Evolutionary conservation across 805 yeast genomes (phyloP), one percentile per base, ranked within the genome.

Genomic region (Nematodospora valgi): DNA sequence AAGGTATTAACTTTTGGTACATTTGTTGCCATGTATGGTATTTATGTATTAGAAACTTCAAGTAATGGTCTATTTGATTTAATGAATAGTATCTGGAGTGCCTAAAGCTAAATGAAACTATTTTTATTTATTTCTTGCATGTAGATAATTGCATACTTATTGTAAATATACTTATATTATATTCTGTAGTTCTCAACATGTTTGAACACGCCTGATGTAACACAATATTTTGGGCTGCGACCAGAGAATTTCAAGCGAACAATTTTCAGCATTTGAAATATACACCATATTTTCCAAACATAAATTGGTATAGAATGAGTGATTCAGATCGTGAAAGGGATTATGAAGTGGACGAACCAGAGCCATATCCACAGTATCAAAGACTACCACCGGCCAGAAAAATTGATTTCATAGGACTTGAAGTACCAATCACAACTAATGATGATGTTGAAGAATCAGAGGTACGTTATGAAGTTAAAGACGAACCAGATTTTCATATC

Each of bases 31-130:
- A 69, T 81, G 40, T 78, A 82, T 52, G 98, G 98, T 41, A 67
- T 91, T 36, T 93, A 88, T 60, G 69, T 81, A 43, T 68, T 88
- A 52, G 91, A 84, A 55, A 82, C 95, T 9, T 78, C 82, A 41
- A 82, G 80, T 47, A 80, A 78, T 50, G 98, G 98, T 5, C 46
- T 91, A 23, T 71, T 79, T 38, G 86, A 80, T 38, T 68, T 91
- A 37, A 51, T 86, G 26, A 54, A 62, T 43, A 69, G 67, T 48
- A 46, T 85, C 32, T 89, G 95, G 95, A 52, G 46, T 29, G 74
- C 79, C 21, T 60, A 35, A 36, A 7, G 28, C 18, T n/a, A n/a
- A n/a, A n/a, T n/a, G n/a, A 7, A 21, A 21, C 23, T 10, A 21
- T 21, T 21, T n/a, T n/a, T n/a, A n/a, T n/a, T n/a, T n/a, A n/a